These are phyloP conservation scores for Alternaria rosae DNA, from an alignment of 2,329 filamentous ascomycete species.

Conservation along the genomic window DNA sequence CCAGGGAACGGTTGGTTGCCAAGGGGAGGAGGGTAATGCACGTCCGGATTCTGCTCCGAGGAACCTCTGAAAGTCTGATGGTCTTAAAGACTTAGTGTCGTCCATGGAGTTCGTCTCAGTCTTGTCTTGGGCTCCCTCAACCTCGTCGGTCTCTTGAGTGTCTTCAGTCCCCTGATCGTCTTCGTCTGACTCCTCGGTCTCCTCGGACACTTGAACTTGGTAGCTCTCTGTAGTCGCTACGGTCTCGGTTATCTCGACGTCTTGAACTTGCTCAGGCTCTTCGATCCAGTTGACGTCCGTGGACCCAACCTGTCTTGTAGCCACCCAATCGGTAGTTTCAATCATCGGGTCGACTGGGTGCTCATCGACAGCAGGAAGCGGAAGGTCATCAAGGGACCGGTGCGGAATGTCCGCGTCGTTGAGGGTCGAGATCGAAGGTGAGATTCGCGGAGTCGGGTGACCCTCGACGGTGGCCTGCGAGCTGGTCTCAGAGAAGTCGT, in stretches of 20 bases:
- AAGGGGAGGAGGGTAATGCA: neutral
- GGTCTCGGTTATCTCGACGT: neutral
- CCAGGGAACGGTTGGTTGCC: neutral
- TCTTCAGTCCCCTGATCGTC: neutral
- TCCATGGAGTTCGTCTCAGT: neutral
- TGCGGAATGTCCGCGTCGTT: neutral
- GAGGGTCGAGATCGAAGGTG: neutral
- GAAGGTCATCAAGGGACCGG: neutral
- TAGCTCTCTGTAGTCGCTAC: neutral
- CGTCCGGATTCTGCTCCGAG: neutral
- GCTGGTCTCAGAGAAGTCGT: neutral
- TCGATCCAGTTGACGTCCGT: neutral
- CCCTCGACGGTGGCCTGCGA: neutral
- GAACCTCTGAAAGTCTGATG: neutral
- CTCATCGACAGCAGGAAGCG: neutral
- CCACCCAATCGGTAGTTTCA: neutral
- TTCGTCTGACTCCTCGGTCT: neutral
- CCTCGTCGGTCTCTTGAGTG: neutral
- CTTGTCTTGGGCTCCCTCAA: neutral
- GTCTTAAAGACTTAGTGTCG: rapidly evolving
- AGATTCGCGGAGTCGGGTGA: neutral
- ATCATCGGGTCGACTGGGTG: neutral
- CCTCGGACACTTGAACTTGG: neutral
- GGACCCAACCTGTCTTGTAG: neutral
- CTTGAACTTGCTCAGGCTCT: neutral